These are phyloP conservation scores for Penicillium cosmopolitanum DNA, from an alignment of 495 filamentous ascomycete genomes.

Conservation along the genomic window DNA sequence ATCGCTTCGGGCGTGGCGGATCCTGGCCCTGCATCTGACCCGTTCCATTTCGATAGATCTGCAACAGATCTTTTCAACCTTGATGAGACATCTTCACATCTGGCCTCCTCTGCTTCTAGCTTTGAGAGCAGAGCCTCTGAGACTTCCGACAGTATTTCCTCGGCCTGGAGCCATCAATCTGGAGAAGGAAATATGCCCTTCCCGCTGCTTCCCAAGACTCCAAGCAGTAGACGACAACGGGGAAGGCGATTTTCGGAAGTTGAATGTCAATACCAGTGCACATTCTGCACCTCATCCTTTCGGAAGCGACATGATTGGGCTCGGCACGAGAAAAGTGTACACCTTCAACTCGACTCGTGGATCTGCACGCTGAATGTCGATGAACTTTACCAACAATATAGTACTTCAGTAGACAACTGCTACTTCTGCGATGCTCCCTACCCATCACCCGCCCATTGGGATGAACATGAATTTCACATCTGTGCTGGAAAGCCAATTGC, in stretches of 20 bases:
- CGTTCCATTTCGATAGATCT: slow-evolving; percentile 38
- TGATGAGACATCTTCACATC: slow-evolving; percentile 30
- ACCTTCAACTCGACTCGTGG: slow-evolving; percentile 79
- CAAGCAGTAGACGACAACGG: slow-evolving; percentile 42
- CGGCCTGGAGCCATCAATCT: slow-evolving; percentile 52
- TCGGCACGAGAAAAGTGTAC: slow-evolving; percentile 80
- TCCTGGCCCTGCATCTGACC: slow-evolving; percentile 54
- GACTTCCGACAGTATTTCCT: slow-evolving; percentile 39
- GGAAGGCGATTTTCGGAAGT: slow-evolving; percentile 55
- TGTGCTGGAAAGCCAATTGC: slow-evolving; percentile 67
- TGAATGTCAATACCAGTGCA: slow-evolving; percentile 67
- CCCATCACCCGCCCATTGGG: slow-evolving; percentile 63
- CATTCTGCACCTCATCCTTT: slow-evolving; percentile 81
- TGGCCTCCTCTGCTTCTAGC: slow-evolving; percentile 35
- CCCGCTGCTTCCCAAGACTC: slow-evolving; percentile 16
- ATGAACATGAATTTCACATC: slow-evolving; percentile 69
- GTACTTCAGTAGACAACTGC: slow-evolving; percentile 50
- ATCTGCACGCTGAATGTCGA: slow-evolving; percentile 55
- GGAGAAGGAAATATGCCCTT: slow-evolving; percentile 37
- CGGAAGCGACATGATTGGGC: slow-evolving; percentile 86
- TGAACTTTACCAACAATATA: slow-evolving; percentile 17
- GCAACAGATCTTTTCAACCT: slow-evolving; percentile 29
- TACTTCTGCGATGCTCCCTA: slow-evolving; percentile 66
- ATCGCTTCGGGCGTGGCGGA: slow-evolving; percentile 61
- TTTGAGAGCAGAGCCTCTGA: slow-evolving; percentile 37